Base-by-base conservation (phyloP, 2,329 filamentous ascomycete species). In the Dothidotthia symphoricarpi region DNA sequence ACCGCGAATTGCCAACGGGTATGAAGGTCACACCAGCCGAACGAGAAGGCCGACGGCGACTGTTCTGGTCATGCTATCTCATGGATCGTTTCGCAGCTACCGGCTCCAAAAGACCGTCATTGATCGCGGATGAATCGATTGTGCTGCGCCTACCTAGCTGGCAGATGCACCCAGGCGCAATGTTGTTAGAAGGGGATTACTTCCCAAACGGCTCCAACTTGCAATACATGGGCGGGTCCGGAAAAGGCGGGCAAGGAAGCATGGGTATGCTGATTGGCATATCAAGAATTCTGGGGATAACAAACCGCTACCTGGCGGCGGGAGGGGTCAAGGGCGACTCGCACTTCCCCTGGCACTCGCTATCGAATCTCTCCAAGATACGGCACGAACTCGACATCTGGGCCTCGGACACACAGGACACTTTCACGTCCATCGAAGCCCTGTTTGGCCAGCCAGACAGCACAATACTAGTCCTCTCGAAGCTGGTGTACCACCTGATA, bases 31-130 rank as follows among this genome's bases (percentile, higher is more conserved):
- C 80, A 0, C 75, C 81, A 0, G 71, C 80, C 3, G 88, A 94
- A 59, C 78, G 85, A 39, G 88, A 94, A 69, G 82, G 83, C 57
- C 77, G 86, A 30, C 75, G 88, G 37, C 78, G 86, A n/a, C 71
- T 94, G 2, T 95, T 95, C 65, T 95, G 88, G 88, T 83, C 86
- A 2, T 91, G 86, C 60, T 95, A 93, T 55, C 71, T 94, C 16
- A 82, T 94, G 65, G 88, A 95, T 59, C 79, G 86, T n/a, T 93
- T 91, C 53, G 77, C 83, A 51, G 80, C 85, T 1, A 88, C 85
- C 49, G 88, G 88, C 12, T 91, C 88, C 3, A 88, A 86, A 55
- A 76, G 88, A 8, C 86, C 88, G 0, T 87, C 85, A n/a, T 70
- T 94, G 6, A 83, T 93, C 16, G 77, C 80, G 16, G 88, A 94